Conservation (phyloP, 2,329 filamentous ascomycete species). For the Dactylellina cionopaga region DNA sequence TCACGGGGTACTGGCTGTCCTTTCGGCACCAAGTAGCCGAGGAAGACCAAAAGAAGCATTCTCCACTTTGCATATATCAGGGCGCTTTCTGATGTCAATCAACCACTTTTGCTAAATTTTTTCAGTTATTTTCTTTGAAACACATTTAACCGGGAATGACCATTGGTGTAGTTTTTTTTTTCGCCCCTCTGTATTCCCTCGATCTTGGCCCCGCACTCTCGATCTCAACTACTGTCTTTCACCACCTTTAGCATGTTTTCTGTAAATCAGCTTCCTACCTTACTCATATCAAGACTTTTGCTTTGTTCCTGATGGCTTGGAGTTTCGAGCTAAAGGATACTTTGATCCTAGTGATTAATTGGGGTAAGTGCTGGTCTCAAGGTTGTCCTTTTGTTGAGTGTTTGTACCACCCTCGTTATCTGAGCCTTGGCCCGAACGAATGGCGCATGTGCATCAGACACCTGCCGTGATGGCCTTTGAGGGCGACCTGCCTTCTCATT, state of each 20-base stretch:
- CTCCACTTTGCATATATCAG: constrained; percentile 50
- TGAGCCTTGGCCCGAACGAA: constrained; percentile 36
- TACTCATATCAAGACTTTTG: constrained; percentile 19
- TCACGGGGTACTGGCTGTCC: constrained; percentile 38
- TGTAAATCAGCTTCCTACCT: constrained; percentile 47
- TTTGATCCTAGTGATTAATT: constrained; percentile 37
- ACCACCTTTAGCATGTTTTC: constrained; percentile 45
- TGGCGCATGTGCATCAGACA: constrained; percentile 49
- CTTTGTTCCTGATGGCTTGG: constrained; percentile 23
- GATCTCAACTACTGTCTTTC: constrained; percentile 37
- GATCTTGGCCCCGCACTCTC: constrained; percentile 28
- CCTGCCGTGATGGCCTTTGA: constrained; percentile 41
- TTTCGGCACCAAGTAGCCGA: constrained; percentile 52
- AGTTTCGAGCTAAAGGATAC: constrained; percentile 33
- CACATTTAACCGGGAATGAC: constrained; percentile 52
- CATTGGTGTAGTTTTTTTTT: constrained; percentile 32
- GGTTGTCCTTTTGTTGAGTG: constrained; percentile 28
- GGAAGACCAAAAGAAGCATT: constrained; percentile 31
- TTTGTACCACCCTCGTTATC: constrained; percentile 34
- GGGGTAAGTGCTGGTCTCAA: constrained; percentile 4
- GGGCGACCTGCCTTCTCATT: constrained; percentile 48
- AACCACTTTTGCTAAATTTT: constrained; percentile 32
- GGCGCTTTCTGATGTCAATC: constrained; percentile 39
- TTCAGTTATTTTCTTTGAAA: constrained; percentile 39
- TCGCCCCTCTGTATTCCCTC: constrained; percentile 13